These are phyloP conservation scores for Termitomyces eurrhizus DNA, from an alignment of 768 basidiomycete species.

Conservation along the genomic window DNA sequence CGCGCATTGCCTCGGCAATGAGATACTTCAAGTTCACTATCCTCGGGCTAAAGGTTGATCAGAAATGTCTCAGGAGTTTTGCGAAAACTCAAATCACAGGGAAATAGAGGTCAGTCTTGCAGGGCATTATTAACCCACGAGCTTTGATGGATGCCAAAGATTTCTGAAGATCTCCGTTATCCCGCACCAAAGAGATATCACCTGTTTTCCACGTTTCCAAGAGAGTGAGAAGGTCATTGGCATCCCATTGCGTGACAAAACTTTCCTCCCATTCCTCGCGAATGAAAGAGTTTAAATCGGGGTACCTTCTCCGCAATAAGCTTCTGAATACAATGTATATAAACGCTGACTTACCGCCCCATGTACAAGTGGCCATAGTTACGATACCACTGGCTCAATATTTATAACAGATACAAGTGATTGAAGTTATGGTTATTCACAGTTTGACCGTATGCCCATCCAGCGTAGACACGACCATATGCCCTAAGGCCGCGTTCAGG, in stretches of 20 bases:
- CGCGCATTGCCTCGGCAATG: constrained; percentile 34
- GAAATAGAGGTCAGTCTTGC: constrained; percentile 58
- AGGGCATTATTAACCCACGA: constrained; percentile 54
- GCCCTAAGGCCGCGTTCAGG: constrained; percentile 51
- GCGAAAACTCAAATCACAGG: constrained; percentile 27
- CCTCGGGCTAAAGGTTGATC: constrained; percentile 40
- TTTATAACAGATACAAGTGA: background rate
- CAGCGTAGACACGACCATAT: constrained; percentile 52
- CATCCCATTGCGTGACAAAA: constrained; percentile 44
- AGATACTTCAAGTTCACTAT: constrained; percentile 45
- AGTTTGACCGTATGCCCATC: constrained; percentile 57
- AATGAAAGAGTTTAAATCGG: constrained; percentile 45
- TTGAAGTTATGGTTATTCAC: constrained; percentile 23
- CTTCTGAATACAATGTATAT: background rate
- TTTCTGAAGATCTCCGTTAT: constrained; percentile 38
- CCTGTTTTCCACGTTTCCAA: constrained; percentile 48
- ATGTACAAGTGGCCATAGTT: constrained; percentile 39
- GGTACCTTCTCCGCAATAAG: constrained; percentile 29
- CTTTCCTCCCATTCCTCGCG: constrained; percentile 49
- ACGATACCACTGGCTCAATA: constrained; percentile 46
- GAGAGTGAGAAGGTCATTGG: constrained; percentile 49
- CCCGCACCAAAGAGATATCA: constrained; percentile 42
- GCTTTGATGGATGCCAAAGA: constrained; percentile 42
- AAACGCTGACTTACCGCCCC: constrained; percentile 29
- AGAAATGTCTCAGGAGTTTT: constrained; percentile 3